phyloP scores from a whole-genome alignment of 768 basidiomycete species.

The Coprinopsis strossmayeri region DNA sequence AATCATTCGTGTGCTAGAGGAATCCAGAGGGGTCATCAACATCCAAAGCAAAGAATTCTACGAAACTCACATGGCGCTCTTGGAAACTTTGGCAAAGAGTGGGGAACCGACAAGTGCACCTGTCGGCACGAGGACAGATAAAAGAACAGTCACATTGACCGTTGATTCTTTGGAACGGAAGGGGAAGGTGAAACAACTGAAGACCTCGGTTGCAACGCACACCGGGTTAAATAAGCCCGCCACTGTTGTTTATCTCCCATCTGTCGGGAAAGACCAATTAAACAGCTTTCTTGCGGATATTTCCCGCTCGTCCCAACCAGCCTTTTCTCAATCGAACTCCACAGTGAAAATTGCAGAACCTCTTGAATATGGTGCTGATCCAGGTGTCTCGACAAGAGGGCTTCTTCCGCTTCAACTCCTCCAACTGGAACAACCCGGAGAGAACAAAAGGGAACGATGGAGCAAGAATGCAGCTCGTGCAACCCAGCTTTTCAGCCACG shows the following conservation, averaged over 20 bases:
- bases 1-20: slow-evolving; percentile 58
- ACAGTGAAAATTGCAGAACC: slow-evolving; percentile 48
- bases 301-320: slow-evolving; percentile 30
- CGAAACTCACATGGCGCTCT: slow-evolving; percentile 57
- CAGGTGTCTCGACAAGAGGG: slow-evolving; percentile 21
- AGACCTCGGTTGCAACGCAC: slow-evolving; percentile 51
- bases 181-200: slow-evolving; percentile 65
- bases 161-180: slow-evolving; percentile 56
- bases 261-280: slow-evolving; percentile 44
- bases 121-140: slow-evolving; percentile 62
- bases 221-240: slow-evolving; percentile 55
- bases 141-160: slow-evolving; percentile 58
- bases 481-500: slow-evolving; percentile 46
- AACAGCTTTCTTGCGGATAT: slow-evolving; percentile 53
- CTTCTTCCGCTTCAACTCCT: slow-evolving; percentile 38
- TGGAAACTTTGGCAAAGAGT: slow-evolving; percentile 47
- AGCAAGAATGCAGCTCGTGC: slow-evolving; percentile 37
- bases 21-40: slow-evolving; percentile 61
- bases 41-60: slow-evolving; percentile 63
- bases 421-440: slow-evolving; percentile 38
- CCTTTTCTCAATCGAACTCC: slow-evolving; percentile 24
- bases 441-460: slow-evolving; percentile 37
- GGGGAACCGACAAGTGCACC: slow-evolving; percentile 71
- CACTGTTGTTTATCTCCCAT: slow-evolving; percentile 61
- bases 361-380: slow-evolving; percentile 47